Percentiles rank a stretch among this genome's conserved stretches.
Evolutionary conservation across 495 filamentous ascomycete species (phyloP).

Genomic region (Xylaria palmicola): DNA sequence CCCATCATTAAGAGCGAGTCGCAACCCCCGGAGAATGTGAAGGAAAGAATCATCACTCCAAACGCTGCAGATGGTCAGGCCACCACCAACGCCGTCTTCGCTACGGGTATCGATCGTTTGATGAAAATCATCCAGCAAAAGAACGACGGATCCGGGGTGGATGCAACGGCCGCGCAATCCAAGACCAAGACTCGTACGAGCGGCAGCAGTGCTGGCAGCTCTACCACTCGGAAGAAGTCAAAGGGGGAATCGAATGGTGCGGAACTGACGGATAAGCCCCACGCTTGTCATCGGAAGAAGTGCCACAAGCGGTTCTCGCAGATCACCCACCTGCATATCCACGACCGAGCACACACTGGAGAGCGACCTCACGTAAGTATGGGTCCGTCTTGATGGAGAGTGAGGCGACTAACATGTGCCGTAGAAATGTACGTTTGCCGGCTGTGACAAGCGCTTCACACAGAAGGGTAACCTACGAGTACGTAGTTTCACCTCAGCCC

Average conservation of each 20-base stretch:
- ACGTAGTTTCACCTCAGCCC: constrained; percentile 22
- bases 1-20: constrained; percentile 42
- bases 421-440: constrained; percentile 70
- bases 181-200: background rate
- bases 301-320: constrained; percentile 86
- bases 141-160: constrained; percentile 15
- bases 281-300: constrained; percentile 69
- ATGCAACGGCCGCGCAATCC: constrained; percentile 13
- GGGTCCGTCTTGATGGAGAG: background rate
- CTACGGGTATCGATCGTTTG: constrained; percentile 82
- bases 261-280: constrained; percentile 58
- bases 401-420: background rate
- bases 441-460: constrained; percentile 79
- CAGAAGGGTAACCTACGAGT: constrained; percentile 89
- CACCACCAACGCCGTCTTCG: constrained; percentile 56
- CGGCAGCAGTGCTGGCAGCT: background rate
- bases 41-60: constrained; percentile 24
- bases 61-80: constrained; percentile 26
- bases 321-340: constrained; percentile 92
- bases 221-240: background rate
- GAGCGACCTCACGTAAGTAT: constrained; percentile 79
- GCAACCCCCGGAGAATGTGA: constrained; percentile 16
- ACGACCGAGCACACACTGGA: constrained; percentile 85
- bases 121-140: constrained; percentile 91
- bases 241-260: constrained; percentile 16